These are phyloP conservation scores for Plasmodium cynomolgi DNA, from an alignment of 169 alveolate genomes.

Conservation along the genomic window DNA sequence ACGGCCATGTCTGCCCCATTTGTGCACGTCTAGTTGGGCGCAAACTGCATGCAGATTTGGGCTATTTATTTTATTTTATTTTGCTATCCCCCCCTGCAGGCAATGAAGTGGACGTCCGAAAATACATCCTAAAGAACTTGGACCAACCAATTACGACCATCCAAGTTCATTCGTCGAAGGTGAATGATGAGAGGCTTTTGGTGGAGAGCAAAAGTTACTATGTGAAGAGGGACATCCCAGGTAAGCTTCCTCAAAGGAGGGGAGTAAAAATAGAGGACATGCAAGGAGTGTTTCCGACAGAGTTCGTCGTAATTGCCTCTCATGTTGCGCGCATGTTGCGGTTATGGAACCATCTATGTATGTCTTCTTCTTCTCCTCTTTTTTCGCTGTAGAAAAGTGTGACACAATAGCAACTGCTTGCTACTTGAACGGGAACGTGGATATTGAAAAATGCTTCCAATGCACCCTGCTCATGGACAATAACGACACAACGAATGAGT, in stretches of 20 bases:
- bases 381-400: constrained; percentile 8
- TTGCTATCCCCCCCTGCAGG: neutral
- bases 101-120: constrained; percentile 7
- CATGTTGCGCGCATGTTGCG: neutral
- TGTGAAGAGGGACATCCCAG: neutral
- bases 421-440: neutral
- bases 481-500: neutral
- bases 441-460: constrained; percentile 24
- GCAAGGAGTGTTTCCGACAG: too few relatives aligned
- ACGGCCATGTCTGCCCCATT: too few relatives aligned
- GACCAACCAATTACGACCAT: constrained; percentile 3
- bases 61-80: neutral
- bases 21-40: neutral
- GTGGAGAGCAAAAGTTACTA: neutral
- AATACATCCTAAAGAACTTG: neutral
- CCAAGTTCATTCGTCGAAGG: neutral
- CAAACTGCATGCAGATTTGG: neutral
- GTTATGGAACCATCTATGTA: neutral
- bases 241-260: neutral
- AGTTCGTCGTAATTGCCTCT: neutral
- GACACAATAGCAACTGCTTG: constrained; percentile 3
- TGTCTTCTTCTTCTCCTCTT: neutral
- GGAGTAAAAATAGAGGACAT: neutral
- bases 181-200: neutral
- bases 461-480: neutral